A percentile compares a stretch with the other conserved stretches of the same genome.
phyloP scores from a whole-genome alignment of 116 monocot genomes.

The Iris pallida region DNA sequence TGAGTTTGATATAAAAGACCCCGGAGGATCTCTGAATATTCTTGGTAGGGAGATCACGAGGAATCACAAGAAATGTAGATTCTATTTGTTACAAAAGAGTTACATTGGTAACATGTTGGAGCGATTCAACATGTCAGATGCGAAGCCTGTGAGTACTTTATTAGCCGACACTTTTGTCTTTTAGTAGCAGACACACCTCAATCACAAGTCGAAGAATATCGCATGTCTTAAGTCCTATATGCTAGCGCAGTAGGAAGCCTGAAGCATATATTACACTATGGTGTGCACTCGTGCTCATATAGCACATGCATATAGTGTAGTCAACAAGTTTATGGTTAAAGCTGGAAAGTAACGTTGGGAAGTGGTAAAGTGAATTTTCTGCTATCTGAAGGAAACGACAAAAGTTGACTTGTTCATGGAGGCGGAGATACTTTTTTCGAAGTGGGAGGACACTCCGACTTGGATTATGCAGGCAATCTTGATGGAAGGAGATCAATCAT shows the following conservation, averaged over 20 bases:
- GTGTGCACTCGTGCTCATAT: background rate
- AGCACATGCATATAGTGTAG: background rate
- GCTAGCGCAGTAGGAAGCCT: background rate
- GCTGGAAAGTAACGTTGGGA: background rate
- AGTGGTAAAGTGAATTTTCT: background rate
- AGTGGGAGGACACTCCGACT: background rate
- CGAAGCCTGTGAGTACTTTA: background rate
- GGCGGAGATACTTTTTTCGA: background rate
- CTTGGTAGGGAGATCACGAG: background rate
- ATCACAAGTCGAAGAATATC: background rate
- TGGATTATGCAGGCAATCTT: background rate
- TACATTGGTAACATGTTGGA: background rate
- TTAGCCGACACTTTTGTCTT: background rate
- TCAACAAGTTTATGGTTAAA: background rate
- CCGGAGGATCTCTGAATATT: background rate
- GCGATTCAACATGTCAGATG: background rate
- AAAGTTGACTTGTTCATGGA: background rate
- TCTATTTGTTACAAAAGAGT: background rate
- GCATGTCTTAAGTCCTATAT: background rate
- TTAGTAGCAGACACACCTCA: no score
- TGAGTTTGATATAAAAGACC: no score
- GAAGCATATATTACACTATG: background rate
- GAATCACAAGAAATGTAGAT: background rate
- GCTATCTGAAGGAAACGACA: background rate
- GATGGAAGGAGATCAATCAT: background rate